These are phyloP conservation scores for Hygrophorus russula DNA, from an alignment of 768 basidiomycete genomes.

Conservation along the genomic window DNA sequence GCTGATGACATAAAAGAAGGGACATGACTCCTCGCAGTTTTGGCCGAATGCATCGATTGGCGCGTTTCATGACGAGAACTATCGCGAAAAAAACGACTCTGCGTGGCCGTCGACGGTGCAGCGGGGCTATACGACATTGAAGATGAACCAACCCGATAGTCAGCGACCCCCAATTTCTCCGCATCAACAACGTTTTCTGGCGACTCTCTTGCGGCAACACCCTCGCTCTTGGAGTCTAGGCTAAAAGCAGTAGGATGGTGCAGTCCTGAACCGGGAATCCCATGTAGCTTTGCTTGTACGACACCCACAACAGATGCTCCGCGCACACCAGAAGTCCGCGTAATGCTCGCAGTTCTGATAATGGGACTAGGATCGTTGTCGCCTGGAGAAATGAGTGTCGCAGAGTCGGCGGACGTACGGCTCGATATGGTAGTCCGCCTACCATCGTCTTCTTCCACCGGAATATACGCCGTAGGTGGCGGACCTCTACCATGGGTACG, in stretches of 20 bases:
- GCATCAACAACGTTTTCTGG: background rate
- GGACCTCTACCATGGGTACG: slow-evolving; percentile 12
- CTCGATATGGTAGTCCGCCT: slow-evolving; percentile 3
- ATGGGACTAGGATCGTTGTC: slow-evolving; percentile 15
- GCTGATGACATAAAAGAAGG: slow-evolving; percentile 37
- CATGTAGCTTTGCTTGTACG: slow-evolving; percentile 12
- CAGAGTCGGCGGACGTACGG: slow-evolving; percentile 23
- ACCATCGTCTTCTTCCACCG: slow-evolving; percentile 14
- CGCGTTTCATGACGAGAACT: slow-evolving; percentile 7
- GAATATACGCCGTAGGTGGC: slow-evolving; percentile 26
- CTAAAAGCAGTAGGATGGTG: no score
- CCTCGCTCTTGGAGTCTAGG: no score
- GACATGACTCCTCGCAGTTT: slow-evolving; percentile 35
- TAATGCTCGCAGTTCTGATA: slow-evolving; percentile 15
- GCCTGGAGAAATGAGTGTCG: slow-evolving; percentile 25
- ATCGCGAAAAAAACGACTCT: background rate
- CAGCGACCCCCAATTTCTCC: background rate
- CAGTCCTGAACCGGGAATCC: no score
- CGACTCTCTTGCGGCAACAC: background rate
- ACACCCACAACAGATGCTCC: slow-evolving; percentile 21
- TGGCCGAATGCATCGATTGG: slow-evolving; percentile 25
- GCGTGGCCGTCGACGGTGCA: slow-evolving; percentile 12
- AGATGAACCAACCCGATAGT: slow-evolving; percentile 2
- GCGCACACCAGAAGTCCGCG: background rate
- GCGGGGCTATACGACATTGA: slow-evolving; percentile 14